Conservation (phyloP, 2,329 filamentous ascomycete genomes). For the Salinomyces thailandicus region DNA sequence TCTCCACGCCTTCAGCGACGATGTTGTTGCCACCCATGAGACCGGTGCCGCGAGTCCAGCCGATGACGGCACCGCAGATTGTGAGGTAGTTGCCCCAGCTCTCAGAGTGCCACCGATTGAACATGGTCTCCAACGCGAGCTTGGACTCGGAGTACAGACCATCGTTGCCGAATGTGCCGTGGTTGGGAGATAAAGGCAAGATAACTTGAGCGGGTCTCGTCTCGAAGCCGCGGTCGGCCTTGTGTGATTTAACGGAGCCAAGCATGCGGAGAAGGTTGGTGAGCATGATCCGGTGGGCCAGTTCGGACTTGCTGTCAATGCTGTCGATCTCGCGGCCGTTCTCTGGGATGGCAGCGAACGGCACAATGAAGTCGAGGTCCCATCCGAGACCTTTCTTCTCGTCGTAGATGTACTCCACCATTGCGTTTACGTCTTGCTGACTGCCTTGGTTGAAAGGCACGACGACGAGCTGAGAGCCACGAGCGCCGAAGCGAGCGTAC, state of each 20-base stretch:
- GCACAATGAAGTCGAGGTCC: constrained; percentile 93
- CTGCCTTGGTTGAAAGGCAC: constrained; percentile 99
- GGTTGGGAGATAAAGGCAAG: constrained; percentile 89
- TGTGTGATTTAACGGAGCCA: constrained; percentile 82
- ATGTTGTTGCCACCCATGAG: constrained; percentile 98
- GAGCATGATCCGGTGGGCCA: constrained; percentile 97
- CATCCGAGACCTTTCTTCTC: constrained; percentile 92
- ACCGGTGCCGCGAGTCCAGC: constrained; percentile 96
- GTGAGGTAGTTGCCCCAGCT: constrained; percentile 96
- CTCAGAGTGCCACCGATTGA: constrained; percentile 97
- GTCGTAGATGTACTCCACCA: constrained; percentile 95
- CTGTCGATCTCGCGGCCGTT: constrained; percentile 94
- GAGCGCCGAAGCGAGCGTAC: constrained; percentile 88
- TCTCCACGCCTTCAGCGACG: constrained; percentile 92
- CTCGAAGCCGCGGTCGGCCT: constrained; percentile 77
- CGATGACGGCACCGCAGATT: constrained; percentile 95
- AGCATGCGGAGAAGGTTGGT: constrained; percentile 91
- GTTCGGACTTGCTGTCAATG: constrained; percentile 94
- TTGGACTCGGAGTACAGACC: constrained; percentile 98
- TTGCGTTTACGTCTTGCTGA: constrained; percentile 91
- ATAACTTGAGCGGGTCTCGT: constrained; percentile 95
- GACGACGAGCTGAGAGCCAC: constrained; percentile 91
- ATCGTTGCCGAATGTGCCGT: constrained; percentile 95
- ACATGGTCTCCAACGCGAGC: constrained; percentile 89
- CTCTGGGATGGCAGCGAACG: constrained; percentile 95